Percentiles rank a stretch among this genome's conserved stretches.
phyloP scores from a whole-genome alignment of 2,329 filamentous ascomycete genomes.

The Phialophora macrospora region DNA sequence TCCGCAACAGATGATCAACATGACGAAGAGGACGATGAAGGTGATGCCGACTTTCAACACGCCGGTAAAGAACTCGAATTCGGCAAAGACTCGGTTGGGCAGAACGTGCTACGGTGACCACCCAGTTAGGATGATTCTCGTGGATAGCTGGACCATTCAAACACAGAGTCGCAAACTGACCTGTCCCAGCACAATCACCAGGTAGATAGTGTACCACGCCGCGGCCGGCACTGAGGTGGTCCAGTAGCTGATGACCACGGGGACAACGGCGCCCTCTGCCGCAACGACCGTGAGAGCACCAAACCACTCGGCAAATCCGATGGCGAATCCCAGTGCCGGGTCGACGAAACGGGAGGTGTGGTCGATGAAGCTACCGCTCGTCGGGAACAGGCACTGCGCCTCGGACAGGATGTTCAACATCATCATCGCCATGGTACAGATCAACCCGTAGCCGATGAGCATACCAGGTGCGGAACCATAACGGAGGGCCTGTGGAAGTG shows the following conservation, averaged over 20 bases:
- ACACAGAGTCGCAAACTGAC: no score
- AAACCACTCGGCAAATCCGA: slow-evolving; percentile 33
- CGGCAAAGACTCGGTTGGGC: slow-evolving; percentile 79
- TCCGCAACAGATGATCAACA: slow-evolving; percentile 69
- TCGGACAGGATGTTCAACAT: slow-evolving; percentile 5
- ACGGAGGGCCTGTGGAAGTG: slow-evolving; percentile 2
- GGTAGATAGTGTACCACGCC: slow-evolving; percentile 69
- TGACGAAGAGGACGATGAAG: slow-evolving; percentile 67
- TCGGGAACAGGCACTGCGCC: background rate
- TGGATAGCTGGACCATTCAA: no score
- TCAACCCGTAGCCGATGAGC: background rate
- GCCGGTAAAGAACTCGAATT: slow-evolving; percentile 79
- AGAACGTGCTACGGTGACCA: slow-evolving; percentile 64
- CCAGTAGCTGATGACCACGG: slow-evolving; percentile 23
- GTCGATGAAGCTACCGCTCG: slow-evolving; percentile 66
- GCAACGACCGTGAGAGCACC: slow-evolving; percentile 27
- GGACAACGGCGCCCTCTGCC: slow-evolving; percentile 20
- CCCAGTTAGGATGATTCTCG: no score
- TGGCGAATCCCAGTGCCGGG: slow-evolving; percentile 51
- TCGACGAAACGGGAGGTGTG: slow-evolving; percentile 69
- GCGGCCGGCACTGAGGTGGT: slow-evolving; percentile 39
- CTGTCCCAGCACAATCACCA: slow-evolving; percentile 64
- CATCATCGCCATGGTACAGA: slow-evolving; percentile 1
- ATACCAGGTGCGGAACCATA: slow-evolving; percentile 1
- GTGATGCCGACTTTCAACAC: slow-evolving; percentile 79